Evolutionary conservation across 83 land plant species (phyloP).

Genomic region (Thuja plicata): DNA sequence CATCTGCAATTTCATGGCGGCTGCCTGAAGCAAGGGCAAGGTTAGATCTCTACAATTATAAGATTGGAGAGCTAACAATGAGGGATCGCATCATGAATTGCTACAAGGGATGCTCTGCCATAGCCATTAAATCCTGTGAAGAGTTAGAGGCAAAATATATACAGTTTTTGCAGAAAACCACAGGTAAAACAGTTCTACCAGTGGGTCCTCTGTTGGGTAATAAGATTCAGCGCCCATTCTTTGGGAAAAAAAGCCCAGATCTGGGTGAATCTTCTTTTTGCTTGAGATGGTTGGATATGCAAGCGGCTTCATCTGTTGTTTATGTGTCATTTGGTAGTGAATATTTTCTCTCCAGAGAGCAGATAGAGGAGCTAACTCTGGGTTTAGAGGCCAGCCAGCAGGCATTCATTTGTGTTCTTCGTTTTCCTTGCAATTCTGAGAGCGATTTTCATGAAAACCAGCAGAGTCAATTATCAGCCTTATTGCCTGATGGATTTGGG

Average conservation of each 20-base stretch:
- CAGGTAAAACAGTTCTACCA: constrained; percentile 30
- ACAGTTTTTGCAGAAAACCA: constrained; percentile 8
- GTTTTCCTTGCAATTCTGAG: constrained; percentile 21
- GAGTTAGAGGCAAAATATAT: constrained; percentile 42
- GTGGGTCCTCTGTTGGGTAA: constrained; percentile 34
- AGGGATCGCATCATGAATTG: constrained; percentile 8
- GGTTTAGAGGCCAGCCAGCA: constrained; percentile 45
- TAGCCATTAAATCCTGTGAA: constrained; percentile 23
- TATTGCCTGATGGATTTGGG: constrained; percentile 39
- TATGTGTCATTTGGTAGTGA: constrained; percentile 58
- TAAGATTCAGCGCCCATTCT: background rate
- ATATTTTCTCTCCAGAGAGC: constrained; percentile 38
- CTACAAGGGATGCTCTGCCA: constrained; percentile 10
- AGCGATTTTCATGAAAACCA: background rate
- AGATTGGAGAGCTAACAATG: background rate
- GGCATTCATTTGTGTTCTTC: constrained; percentile 46
- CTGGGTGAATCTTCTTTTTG: background rate
- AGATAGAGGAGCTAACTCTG: constrained; percentile 34
- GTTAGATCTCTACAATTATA: background rate
- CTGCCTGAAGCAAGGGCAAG: background rate
- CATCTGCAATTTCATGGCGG: background rate
- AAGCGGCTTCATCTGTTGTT: constrained; percentile 30
- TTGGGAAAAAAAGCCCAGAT: background rate
- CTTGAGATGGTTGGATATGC: constrained; percentile 41
- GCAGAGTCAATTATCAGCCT: background rate